These are phyloP conservation scores for Oryza glumipatula DNA, from an alignment of 176 grass and related monocot species.

Conservation along the genomic window DNA sequence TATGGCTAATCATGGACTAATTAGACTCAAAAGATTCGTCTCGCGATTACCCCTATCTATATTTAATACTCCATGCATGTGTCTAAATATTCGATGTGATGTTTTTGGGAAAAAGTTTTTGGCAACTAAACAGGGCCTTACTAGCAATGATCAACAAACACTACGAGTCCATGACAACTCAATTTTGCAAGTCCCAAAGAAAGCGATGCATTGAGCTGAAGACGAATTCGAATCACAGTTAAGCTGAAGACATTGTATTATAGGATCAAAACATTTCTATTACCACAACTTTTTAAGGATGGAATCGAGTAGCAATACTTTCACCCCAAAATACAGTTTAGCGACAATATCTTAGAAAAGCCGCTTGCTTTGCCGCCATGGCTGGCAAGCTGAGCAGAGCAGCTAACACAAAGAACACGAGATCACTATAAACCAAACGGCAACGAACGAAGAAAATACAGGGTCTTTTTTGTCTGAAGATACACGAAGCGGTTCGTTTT, in stretches of 20 bases:
- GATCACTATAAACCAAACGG: slow-evolving; percentile 38
- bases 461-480: slow-evolving; percentile 1
- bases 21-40: no score
- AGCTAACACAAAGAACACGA: slow-evolving; percentile 49
- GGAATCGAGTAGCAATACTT: slow-evolving; percentile 36
- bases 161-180: background rate
- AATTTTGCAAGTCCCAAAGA: background rate
- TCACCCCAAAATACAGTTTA: slow-evolving; percentile 46
- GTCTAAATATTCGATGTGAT: no score
- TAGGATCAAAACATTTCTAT: slow-evolving; percentile 25
- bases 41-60: no score
- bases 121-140: no score
- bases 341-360: slow-evolving; percentile 27
- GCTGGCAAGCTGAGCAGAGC: slow-evolving; percentile 31
- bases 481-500: slow-evolving; percentile 40
- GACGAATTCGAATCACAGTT: background rate
- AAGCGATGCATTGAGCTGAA: background rate
- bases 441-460: slow-evolving; percentile 38
- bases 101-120: no score
- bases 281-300: slow-evolving; percentile 9
- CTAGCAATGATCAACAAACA: background rate
- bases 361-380: background rate
- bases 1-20: no score
- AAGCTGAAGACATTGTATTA: background rate
- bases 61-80: no score